These are phyloP conservation scores for Podospora conica DNA, from an alignment of 495 filamentous ascomycete genomes.

Conservation along the genomic window DNA sequence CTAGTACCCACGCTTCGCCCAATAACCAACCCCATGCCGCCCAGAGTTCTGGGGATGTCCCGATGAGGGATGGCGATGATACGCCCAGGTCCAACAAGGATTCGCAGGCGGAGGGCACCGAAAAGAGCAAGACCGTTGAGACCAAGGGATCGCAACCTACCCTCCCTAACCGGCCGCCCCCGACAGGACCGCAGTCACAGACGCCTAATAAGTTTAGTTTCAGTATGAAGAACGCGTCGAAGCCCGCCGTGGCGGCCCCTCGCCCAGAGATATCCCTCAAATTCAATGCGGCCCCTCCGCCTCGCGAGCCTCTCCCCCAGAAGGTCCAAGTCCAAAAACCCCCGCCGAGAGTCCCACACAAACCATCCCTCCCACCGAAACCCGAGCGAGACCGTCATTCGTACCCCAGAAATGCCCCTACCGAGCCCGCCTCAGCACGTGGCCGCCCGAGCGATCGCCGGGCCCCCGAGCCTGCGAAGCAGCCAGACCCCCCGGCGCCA, in stretches of 20 bases:
- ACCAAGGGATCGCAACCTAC: constrained; percentile 36
- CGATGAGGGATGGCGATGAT: constrained; percentile 50
- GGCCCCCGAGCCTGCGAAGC: constrained; percentile 33
- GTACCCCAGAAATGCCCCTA: constrained; percentile 41
- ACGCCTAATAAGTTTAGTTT: constrained; percentile 72
- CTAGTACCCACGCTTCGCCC: constrained; percentile 34
- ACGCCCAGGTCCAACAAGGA: constrained; percentile 59
- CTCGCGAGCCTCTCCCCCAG: constrained; percentile 25
- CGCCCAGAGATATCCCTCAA: constrained; percentile 70
- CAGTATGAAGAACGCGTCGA: constrained; percentile 66
- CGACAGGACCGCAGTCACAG: constrained; percentile 39
- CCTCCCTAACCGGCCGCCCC: constrained; percentile 43
- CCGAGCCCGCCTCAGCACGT: constrained; percentile 47
- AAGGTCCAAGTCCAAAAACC: background rate
- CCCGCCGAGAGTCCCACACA: constrained; percentile 19
- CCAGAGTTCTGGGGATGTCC: constrained; percentile 19
- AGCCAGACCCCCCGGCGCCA: constrained; percentile 35
- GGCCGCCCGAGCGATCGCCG: constrained; percentile 44
- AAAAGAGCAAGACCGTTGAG: constrained; percentile 34
- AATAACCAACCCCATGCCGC: constrained; percentile 39
- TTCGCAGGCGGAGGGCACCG: constrained; percentile 55
- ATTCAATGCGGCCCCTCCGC: constrained; percentile 52
- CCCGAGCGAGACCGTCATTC: constrained; percentile 34
- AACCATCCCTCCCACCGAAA: constrained; percentile 26
- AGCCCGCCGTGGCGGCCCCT: constrained; percentile 53